These are phyloP conservation scores for Mycosarcoma maydis DNA, from an alignment of 1,284 basidiomycete genomes.

Conservation along the genomic window DNA sequence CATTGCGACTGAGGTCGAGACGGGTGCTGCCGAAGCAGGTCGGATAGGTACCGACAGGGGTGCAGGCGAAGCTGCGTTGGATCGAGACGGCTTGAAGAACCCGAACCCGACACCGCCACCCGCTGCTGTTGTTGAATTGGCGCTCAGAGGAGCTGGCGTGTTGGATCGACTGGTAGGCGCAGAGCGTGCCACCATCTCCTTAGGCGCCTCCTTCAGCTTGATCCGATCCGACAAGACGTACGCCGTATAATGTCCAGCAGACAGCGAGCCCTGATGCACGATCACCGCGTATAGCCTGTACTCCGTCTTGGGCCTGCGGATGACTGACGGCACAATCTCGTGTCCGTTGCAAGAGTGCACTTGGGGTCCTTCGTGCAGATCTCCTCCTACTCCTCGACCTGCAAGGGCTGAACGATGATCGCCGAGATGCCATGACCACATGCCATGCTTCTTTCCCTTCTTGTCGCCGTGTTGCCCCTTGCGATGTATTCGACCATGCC, in stretches of 20 bases:
- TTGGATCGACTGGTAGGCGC: slow-evolving; percentile 36
- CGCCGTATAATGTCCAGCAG: slow-evolving; percentile 59
- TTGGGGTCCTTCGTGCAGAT: slow-evolving; percentile 39
- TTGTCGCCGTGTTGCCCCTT: slow-evolving; percentile 3
- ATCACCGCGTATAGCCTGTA: slow-evolving; percentile 75
- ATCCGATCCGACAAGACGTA: slow-evolving; percentile 55
- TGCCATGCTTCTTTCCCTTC: slow-evolving; percentile 33
- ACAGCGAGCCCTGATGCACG: slow-evolving; percentile 72
- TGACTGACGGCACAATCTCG: slow-evolving; percentile 37
- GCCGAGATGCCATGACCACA: slow-evolving; percentile 47
- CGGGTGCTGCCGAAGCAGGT: slow-evolving; percentile 34
- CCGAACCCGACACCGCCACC: slow-evolving; percentile 6
- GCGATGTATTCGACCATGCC: slow-evolving; percentile 10
- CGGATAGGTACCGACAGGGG: slow-evolving; percentile 13
- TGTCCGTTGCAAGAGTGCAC: slow-evolving; percentile 20
- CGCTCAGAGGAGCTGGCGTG: slow-evolving; percentile 28
- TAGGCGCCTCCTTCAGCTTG: slow-evolving; percentile 35
- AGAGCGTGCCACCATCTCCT: slow-evolving; percentile 41
- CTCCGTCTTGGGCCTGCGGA: slow-evolving; percentile 44
- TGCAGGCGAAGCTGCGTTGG: slow-evolving; percentile 27
- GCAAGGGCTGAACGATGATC: slow-evolving; percentile 6
- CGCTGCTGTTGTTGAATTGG: neutral
- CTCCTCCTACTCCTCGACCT: slow-evolving; percentile 9
- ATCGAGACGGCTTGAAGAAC: slow-evolving; percentile 20
- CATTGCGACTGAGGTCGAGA: slow-evolving; percentile 20